phyloP scores from a whole-genome alignment of 1,139 yeast genomes.

The Kodamaea sp. region DNA sequence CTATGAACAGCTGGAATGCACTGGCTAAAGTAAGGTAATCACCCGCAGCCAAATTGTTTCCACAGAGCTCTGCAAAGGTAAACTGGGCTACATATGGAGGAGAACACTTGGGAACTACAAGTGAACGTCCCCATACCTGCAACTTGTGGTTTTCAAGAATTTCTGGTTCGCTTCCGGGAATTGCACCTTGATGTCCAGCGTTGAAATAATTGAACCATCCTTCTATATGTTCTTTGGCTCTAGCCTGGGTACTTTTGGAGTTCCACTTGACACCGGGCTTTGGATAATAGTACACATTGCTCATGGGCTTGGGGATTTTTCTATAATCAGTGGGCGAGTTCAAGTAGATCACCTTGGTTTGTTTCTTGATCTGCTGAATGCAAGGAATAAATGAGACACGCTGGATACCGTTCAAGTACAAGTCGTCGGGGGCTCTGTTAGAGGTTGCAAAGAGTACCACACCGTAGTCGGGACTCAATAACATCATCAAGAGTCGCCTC shows the following conservation, averaged over 20 bases:
- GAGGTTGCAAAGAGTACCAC: conserved; percentile 90
- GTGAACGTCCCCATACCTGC: conserved; percentile 84
- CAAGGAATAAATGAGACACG: conserved; percentile 90
- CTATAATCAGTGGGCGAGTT: conserved; percentile 94
- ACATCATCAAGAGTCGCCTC: conserved; percentile 66
- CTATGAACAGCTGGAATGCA: conserved; percentile 73
- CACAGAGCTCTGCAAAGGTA: conserved; percentile 83
- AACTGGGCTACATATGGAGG: conserved; percentile 87
- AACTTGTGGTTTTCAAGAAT: conserved; percentile 39
- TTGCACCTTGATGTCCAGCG: conserved; percentile 49
- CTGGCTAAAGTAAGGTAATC: conserved; percentile 85
- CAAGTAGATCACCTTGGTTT: conserved; percentile 74
- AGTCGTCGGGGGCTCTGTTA: conserved; percentile 91
- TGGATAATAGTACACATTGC: conserved; percentile 80
- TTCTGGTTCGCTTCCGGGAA: conserved; percentile 3
- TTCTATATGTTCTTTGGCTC: conserved; percentile 62
- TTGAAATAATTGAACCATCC: conserved; percentile 79
- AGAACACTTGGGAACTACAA: conserved; percentile 72
- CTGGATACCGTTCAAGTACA: conserved; percentile 91
- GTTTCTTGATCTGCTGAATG: conserved; percentile 71
- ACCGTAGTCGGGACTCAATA: conserved; percentile 71
- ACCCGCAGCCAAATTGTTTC: conserved; percentile 89
- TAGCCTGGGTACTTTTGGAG: conserved; percentile 52
- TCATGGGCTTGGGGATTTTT: conserved; percentile 78
- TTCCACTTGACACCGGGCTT: conserved; percentile 59